phyloP scores from a whole-genome alignment of 805 yeast species.

The Torulaspora quercuum region DNA sequence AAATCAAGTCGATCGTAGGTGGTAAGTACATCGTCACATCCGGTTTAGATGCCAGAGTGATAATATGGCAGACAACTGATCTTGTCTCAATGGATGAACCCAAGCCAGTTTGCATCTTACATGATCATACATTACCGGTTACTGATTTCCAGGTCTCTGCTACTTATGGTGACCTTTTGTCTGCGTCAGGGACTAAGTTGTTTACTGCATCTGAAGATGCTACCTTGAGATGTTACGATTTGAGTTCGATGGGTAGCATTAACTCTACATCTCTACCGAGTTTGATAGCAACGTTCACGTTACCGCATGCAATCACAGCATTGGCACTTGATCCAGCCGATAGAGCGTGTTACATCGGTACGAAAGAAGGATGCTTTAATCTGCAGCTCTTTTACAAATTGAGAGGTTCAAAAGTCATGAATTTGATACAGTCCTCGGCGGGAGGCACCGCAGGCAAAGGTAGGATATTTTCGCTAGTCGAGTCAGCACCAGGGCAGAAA shows the following conservation, averaged over 20 bases:
- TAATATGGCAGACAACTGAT: slow-evolving; percentile 69
- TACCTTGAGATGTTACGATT: slow-evolving; percentile 68
- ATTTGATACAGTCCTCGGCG: slow-evolving; percentile 46
- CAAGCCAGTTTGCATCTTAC: slow-evolving; percentile 56
- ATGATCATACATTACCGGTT: slow-evolving; percentile 52
- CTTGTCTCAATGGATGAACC: slow-evolving; percentile 42
- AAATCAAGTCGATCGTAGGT: slow-evolving; percentile 56
- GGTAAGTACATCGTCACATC: slow-evolving; percentile 67
- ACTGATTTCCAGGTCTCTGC: slow-evolving; percentile 41
- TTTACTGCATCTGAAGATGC: slow-evolving; percentile 71
- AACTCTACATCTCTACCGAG: slow-evolving; percentile 20
- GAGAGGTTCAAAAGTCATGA: slow-evolving; percentile 42
- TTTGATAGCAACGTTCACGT: slow-evolving; percentile 68
- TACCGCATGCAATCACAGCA: slow-evolving; percentile 53
- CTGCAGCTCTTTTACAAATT: slow-evolving; percentile 33
- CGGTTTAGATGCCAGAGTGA: slow-evolving; percentile 77
- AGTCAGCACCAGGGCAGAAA: slow-evolving; percentile 39
- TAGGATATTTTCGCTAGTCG: slow-evolving; percentile 47
- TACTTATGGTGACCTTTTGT: slow-evolving; percentile 43
- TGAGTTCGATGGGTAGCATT: slow-evolving; percentile 29
- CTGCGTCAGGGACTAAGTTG: slow-evolving; percentile 52
- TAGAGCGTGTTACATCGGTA: slow-evolving; percentile 68
- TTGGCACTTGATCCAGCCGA: slow-evolving; percentile 75
- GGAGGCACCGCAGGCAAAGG: slow-evolving; percentile 38
- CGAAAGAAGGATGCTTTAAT: slow-evolving; percentile 49